Evolutionary conservation across 1,284 basidiomycete species (phyloP), one percentile per base, ranked within the genome.

Genomic region (Ganoderma multipileum): DNA sequence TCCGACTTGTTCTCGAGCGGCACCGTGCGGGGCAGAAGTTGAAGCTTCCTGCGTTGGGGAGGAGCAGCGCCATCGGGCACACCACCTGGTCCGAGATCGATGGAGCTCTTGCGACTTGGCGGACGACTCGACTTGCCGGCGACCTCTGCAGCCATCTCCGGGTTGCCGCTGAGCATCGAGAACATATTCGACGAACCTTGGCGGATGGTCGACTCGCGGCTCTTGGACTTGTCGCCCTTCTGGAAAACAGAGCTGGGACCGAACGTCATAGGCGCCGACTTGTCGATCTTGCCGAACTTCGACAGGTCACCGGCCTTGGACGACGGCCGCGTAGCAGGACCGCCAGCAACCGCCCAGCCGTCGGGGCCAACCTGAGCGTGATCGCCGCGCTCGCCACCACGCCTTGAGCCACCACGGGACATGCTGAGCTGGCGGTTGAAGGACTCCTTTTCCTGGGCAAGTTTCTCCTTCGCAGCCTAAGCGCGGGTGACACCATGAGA

Each of bases 181-280:
- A 97, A 97, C 93, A 96, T 97, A 81, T 97, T 98, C 67, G 83
- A 90, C 57, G 95, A 96, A 74, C 86, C 90, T 38, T 91, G 90
- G 61, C 95, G 88, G 8, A 94, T 91, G 18, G 96, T 82, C 3
- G 92, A 87, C 70, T 86, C 84, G 38, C 85, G 82, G 28, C 87
- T 87, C 80, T 93, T 92, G 70, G 75, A 76, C 65, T 77, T 92
- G 63, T 74, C 71, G 63, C 73, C 69, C 84, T 92, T 92, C 59
- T 85, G 84, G 78, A 95, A 95, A 47, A 96, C 90, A 69, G 91
- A 93, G 71, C 89, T 87, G 0, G 95, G 95, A 7, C 91, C 92
- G 75, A 95, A 93, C 0, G 88, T 89, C 80, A 91, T 88, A 2
- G 85, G 83, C 20, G 85, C 77, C 20, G 82, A 79, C 79, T 93